Evolutionary conservation across 1,284 basidiomycete species (phyloP).

Genomic region (Malassezia furfur): DNA sequence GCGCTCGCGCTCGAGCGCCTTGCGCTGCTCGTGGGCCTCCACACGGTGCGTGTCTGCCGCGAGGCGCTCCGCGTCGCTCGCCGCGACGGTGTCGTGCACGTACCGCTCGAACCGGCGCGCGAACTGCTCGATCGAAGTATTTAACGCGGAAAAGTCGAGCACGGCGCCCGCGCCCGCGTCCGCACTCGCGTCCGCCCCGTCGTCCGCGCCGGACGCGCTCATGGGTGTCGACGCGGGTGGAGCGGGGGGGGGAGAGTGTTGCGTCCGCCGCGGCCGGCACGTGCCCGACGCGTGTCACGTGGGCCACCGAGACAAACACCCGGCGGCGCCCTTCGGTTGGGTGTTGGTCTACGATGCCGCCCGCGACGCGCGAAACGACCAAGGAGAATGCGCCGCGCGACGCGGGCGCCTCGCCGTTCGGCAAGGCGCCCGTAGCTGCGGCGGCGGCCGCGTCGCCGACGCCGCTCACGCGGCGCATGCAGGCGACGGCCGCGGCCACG

Average conservation of each 20-base stretch:
- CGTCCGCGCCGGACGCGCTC: neutral
- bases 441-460: neutral
- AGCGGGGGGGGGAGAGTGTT: too few species aligned
- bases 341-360: constrained; percentile 5
- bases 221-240: neutral
- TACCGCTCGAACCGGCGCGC: constrained; percentile 28
- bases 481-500: neutral
- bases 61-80: constrained; percentile 30
- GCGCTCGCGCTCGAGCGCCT: constrained; percentile 19
- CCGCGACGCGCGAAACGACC: neutral
- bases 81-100: constrained; percentile 28
- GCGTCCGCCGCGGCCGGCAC: too few species aligned
- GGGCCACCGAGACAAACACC: neutral
- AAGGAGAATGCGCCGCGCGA: constrained; percentile 13
- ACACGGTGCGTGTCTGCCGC: constrained; percentile 27
- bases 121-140: constrained; percentile 25
- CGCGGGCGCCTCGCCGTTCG: neutral
- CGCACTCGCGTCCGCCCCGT: neutral
- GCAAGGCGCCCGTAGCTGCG: neutral
- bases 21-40: constrained; percentile 25
- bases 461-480: constrained; percentile 10
- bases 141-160: constrained; percentile 32
- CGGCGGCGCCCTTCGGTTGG: neutral
- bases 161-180: neutral
- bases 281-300: constrained; percentile 2